Percentiles rank a stretch among this genome's conserved stretches.
Evolutionary conservation across 164 flowering plant species (phyloP).

Genomic region (Vitis rotundifolia): DNA sequence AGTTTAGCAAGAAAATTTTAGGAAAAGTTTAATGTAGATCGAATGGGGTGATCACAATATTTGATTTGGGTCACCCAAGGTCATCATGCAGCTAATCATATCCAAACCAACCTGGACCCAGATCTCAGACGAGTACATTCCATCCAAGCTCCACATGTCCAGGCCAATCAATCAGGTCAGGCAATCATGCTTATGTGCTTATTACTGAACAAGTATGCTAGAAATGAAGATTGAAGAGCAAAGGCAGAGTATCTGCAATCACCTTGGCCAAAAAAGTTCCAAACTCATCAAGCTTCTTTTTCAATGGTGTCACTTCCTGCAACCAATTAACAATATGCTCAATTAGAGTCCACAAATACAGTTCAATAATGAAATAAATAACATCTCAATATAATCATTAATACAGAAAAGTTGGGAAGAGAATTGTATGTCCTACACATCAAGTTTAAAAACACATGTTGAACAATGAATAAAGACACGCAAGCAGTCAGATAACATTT

Average conservation of each 20-base stretch:
- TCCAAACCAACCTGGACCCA: neutral
- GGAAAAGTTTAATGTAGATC: neutral
- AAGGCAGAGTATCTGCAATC: constrained; percentile 9
- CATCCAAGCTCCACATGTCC: neutral
- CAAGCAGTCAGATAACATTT: neutral
- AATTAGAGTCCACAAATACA: constrained; percentile 1
- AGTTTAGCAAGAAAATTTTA: neutral
- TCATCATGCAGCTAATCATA: neutral
- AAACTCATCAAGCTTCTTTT: constrained; percentile 95
- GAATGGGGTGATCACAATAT: too few species aligned
- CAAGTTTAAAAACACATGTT: neutral
- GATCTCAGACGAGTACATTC: neutral
- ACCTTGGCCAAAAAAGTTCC: constrained; percentile 99
- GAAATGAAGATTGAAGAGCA: neutral
- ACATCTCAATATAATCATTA: neutral
- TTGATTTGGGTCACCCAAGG: neutral
- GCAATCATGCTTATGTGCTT: neutral
- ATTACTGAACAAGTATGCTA: neutral
- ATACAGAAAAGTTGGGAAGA: neutral
- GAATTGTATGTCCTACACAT: neutral
- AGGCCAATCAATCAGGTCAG: neutral
- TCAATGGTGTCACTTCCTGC: constrained; percentile 94
- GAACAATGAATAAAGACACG: neutral
- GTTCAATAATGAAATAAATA: neutral
- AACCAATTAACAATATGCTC: constrained; percentile 11